Base-by-base conservation (phyloP, 2,329 filamentous ascomycete genomes). In the Cladosporium velox region DNA sequence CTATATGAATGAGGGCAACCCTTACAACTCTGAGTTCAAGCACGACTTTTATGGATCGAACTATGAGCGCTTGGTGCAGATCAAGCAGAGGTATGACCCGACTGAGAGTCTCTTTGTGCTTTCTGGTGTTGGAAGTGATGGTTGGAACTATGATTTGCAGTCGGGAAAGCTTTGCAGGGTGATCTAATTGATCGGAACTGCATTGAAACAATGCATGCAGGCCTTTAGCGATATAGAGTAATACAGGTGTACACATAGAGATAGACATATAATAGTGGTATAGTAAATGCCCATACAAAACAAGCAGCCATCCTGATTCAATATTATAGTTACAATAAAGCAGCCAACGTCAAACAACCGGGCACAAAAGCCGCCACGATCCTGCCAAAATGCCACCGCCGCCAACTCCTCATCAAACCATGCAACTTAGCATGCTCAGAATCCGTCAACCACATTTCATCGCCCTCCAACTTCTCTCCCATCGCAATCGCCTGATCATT, bases 1-100 rank as follows among this genome's bases (percentile, higher is more conserved):
- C 4, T 84, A 84, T 70, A 70, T 83, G 66, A 84, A 83, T 67
- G 82, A 84, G 70, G 83, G 80, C 60, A 66, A 77, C 65, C 67
- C 72, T 3, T 72, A 76, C 44, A 76, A 77, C 61, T 68, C 73
- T 15, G 68, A 75, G n/a, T 69, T 70, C 49, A 69, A 71, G 18
- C 73, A 74, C 61, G 69, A 68, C 41, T 78, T 77, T 59, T 73
- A 72, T 21, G 71, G 70, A n/a, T 66, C 66, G 3, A 77, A 77
- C 65, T 47, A 77, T 30, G 61, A 68, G 59, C 70, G 66, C 52
- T 51, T 78, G 61, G 69, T 76, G 62, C 24, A 60, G 49, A 71
- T 78, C 54, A 75, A 76, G 51, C 60, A 65, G 1, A 72, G 73
- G 65, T 77, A 77, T 41, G 76, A 79, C 62, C 74, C 74, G 2